phyloP scores from a whole-genome alignment of 164 flowering plant genomes.

The Nelumbo lutea region DNA sequence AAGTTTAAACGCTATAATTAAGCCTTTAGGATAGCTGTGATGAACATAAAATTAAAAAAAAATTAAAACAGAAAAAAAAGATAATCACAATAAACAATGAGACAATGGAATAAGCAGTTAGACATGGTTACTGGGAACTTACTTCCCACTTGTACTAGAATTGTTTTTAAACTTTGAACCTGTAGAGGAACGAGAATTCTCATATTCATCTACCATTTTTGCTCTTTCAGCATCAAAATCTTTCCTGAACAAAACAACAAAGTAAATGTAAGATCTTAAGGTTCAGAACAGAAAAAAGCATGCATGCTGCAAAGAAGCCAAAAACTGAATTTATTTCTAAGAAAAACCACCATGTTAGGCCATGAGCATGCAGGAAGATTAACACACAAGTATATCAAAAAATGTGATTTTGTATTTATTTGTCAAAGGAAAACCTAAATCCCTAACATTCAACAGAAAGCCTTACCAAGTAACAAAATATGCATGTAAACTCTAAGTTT shows the following conservation, averaged over 20 bases:
- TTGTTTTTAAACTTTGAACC: constrained; percentile 29
- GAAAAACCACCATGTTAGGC: too few species aligned
- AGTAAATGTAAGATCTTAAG: neutral
- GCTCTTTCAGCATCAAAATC: constrained; percentile 69
- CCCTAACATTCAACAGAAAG: too few species aligned
- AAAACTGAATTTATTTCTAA: too few species aligned
- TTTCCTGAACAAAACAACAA: constrained; percentile 43
- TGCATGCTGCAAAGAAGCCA: neutral
- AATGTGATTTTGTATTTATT: too few species aligned
- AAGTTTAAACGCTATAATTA: constrained; percentile 70
- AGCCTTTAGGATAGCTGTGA: constrained; percentile 85
- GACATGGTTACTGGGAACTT: constrained; percentile 13
- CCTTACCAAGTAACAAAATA: too few species aligned
- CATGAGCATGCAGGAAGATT: too few species aligned
- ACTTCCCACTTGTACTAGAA: constrained; percentile 41
- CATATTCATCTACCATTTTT: constrained; percentile 37
- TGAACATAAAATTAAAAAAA: constrained; percentile 7
- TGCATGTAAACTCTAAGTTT: too few species aligned
- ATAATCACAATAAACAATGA: neutral
- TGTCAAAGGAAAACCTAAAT: too few species aligned
- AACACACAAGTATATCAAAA: too few species aligned
- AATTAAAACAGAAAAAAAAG: neutral
- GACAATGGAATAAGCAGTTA: neutral
- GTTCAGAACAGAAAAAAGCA: neutral
- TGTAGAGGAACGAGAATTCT: constrained; percentile 25